These are phyloP conservation scores for Volvariella volvacea DNA, from an alignment of 1,284 basidiomycete genomes.

Conservation along the genomic window DNA sequence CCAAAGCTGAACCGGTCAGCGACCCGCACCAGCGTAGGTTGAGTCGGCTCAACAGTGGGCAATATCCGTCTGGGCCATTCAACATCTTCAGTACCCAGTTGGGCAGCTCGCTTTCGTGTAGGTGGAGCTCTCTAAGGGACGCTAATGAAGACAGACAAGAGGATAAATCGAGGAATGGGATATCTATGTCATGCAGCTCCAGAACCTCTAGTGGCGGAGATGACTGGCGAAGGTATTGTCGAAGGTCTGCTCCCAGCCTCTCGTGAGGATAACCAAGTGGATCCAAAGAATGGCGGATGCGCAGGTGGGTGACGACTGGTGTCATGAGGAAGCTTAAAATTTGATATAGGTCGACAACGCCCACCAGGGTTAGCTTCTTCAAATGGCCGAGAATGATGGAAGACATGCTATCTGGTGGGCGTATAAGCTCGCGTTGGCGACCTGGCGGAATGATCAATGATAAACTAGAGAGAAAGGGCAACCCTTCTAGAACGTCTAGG, in stretches of 20 bases:
- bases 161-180: constrained; percentile 35
- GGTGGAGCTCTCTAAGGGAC: constrained; percentile 38
- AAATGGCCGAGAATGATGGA: constrained; percentile 30
- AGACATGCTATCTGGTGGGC: constrained; percentile 19
- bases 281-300: constrained; percentile 38
- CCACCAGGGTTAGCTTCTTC: constrained; percentile 32
- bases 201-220: constrained; percentile 38
- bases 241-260: constrained; percentile 29
- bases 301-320: constrained; percentile 37
- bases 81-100: constrained; percentile 39
- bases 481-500: constrained; percentile 23
- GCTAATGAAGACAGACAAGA: constrained; percentile 32
- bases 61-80: constrained; percentile 33
- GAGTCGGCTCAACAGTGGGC: constrained; percentile 40
- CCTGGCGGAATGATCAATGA: constrained; percentile 32
- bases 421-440: constrained; percentile 27
- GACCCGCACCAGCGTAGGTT: constrained; percentile 60
- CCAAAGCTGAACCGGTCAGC: constrained; percentile 43
- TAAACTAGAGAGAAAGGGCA: constrained; percentile 30
- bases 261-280: constrained; percentile 31
- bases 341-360: constrained; percentile 34
- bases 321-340: constrained; percentile 35
- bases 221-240: constrained; percentile 33
- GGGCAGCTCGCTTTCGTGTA: constrained; percentile 57
- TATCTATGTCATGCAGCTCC: constrained; percentile 51